A percentile compares a stretch with the other conserved stretches of the same genome.
Conservation (phyloP, 2,329 filamentous ascomycete species). For the Bipolaris sorokiniana region DNA sequence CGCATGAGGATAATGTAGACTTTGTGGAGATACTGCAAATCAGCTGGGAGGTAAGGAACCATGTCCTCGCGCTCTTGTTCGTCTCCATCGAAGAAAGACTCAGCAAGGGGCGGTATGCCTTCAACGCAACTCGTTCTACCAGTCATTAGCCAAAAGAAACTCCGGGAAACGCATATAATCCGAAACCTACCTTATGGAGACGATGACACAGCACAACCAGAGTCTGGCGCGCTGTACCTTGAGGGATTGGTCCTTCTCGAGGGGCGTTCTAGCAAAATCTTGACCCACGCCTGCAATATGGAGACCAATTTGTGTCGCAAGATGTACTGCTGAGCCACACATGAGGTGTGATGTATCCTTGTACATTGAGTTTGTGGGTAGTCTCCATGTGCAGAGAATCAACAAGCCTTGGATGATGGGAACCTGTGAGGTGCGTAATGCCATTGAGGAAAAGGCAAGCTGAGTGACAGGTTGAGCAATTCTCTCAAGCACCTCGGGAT, state of each 20-base stretch:
- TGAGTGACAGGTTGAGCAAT: conserved; percentile 45
- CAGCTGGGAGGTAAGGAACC: conserved; percentile 37
- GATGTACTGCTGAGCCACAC: conserved; percentile 49
- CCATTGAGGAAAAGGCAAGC: conserved; percentile 48
- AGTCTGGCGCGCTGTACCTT: conserved; percentile 45
- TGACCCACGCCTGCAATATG: conserved; percentile 50
- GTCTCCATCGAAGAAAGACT: conserved; percentile 43
- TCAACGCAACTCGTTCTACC: conserved; percentile 41
- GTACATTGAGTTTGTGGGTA: conserved; percentile 52
- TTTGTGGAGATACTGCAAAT: conserved; percentile 45
- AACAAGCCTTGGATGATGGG: conserved; percentile 50
- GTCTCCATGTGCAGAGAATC: conserved; percentile 51
- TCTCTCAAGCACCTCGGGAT: conserved; percentile 44
- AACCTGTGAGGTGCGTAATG: conserved; percentile 45
- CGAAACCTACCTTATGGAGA: conserved; percentile 41
- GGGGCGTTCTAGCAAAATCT: conserved; percentile 48
- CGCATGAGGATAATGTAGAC: conserved; percentile 43
- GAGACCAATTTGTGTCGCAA: conserved; percentile 51
- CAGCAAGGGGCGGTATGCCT: conserved; percentile 45
- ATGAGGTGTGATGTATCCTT: conserved; percentile 51
- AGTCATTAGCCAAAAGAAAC: conserved; percentile 17
- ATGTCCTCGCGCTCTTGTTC: conserved; percentile 43
- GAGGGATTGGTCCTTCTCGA: conserved; percentile 46
- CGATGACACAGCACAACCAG: conserved; percentile 49
- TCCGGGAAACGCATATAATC: neutral